phyloP scores from a whole-genome alignment of 73 alveolate genomes.

The Paramecium primaurelia region DNA sequence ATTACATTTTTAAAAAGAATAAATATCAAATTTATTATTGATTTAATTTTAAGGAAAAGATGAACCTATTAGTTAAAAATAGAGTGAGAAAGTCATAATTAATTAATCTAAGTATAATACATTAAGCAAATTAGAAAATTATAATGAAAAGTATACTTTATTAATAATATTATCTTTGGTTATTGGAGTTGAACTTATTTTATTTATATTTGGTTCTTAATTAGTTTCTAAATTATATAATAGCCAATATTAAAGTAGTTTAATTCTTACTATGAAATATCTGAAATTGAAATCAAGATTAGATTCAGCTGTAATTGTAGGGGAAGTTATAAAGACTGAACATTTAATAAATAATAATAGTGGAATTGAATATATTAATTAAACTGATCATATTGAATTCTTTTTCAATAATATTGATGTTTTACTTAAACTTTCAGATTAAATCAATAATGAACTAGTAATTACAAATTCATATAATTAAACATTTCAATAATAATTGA shows the following conservation, averaged over 20 bases:
- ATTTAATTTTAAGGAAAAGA: neutral
- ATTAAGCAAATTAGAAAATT: neutral
- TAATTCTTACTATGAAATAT: neutral
- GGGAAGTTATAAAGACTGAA: neutral
- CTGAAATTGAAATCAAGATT: neutral
- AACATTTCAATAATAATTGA: neutral
- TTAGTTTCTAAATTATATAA: neutral
- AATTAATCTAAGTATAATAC: neutral
- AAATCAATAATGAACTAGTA: neutral
- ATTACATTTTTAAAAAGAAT: neutral
- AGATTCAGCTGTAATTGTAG: neutral
- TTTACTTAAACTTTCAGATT: neutral
- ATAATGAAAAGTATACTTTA: neutral
- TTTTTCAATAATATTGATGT: neutral
- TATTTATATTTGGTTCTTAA: neutral
- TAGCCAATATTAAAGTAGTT: neutral
- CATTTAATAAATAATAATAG: neutral
- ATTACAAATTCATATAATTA: neutral
- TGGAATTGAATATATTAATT: neutral
- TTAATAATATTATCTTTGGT: neutral
- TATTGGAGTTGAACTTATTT: neutral
- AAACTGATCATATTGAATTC: neutral
- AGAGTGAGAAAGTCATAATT: neutral
- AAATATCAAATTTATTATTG: neutral
- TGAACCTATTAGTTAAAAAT: neutral